phyloP scores from a whole-genome alignment of 2,329 filamentous ascomycete species.

The Colletotrichum eleusines region DNA sequence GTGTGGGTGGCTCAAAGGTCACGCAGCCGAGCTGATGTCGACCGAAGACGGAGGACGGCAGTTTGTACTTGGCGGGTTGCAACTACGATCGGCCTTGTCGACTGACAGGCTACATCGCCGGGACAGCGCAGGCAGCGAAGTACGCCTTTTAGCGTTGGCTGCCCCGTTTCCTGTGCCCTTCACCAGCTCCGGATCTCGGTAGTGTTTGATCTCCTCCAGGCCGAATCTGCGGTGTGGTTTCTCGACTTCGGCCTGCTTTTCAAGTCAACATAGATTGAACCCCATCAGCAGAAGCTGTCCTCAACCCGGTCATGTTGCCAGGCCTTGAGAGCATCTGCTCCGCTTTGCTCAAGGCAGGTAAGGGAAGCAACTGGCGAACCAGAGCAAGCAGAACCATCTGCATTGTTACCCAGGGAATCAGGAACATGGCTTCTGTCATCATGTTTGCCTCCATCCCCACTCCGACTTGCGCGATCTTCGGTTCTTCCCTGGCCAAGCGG shows the following conservation, averaged over 20 bases:
- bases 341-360: constrained; percentile 23
- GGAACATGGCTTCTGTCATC: constrained; percentile 25
- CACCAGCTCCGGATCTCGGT: constrained; percentile 38
- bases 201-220: constrained; percentile 38
- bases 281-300: neutral
- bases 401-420: constrained; percentile 26
- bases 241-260: neutral
- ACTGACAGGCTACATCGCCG: constrained; percentile 22
- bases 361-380: constrained; percentile 18
- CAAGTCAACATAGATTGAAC: neutral
- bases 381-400: constrained; percentile 15
- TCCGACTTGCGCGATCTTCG: constrained; percentile 41
- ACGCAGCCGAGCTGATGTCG: constrained; percentile 36
- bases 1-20: constrained; percentile 37
- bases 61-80: constrained; percentile 34
- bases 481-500: constrained; percentile 23
- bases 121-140: constrained; percentile 13
- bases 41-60: constrained; percentile 39
- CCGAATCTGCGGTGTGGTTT: constrained; percentile 11
- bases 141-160: neutral
- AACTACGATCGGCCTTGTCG: constrained; percentile 25
- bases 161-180: constrained; percentile 2
- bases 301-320: neutral
- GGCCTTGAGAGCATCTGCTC: neutral
- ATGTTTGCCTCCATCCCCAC: constrained; percentile 21